These are phyloP conservation scores for Rubus parviflorus DNA, from an alignment of 306 rosid genomes.

Conservation along the genomic window DNA sequence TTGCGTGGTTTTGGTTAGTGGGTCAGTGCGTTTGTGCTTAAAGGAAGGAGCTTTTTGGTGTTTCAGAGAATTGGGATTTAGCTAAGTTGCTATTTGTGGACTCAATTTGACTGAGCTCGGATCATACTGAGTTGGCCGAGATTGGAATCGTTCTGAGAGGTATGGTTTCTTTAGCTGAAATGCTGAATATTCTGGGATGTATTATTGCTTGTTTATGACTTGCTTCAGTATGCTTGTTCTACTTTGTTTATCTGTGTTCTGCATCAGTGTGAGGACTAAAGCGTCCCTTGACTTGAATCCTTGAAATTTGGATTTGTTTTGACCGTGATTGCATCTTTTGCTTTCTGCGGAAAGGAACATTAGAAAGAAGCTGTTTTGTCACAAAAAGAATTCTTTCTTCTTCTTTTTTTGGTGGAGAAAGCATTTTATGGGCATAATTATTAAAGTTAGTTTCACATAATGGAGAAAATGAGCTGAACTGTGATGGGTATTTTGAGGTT, in stretches of 20 bases:
- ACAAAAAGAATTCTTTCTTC: neutral
- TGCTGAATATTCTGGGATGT: constrained; percentile 38
- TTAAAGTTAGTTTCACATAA: constrained; percentile 9
- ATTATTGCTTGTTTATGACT: constrained; percentile 26
- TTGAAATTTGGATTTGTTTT: constrained; percentile 7
- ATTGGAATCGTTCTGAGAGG: constrained; percentile 45
- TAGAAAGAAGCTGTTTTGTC: constrained; percentile 8
- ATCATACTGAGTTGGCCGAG: constrained; percentile 47
- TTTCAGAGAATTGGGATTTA: constrained; percentile 29
- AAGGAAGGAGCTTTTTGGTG: constrained; percentile 31
- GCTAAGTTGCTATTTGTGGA: constrained; percentile 33
- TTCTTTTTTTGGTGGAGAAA: neutral
- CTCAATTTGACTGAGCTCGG: constrained; percentile 38
- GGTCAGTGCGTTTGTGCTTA: constrained; percentile 22
- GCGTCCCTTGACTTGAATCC: constrained; percentile 8
- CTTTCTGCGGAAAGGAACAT: constrained; percentile 18
- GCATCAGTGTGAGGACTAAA: constrained; percentile 5
- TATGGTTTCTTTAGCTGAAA: constrained; percentile 34
- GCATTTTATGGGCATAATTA: neutral
- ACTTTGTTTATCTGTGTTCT: constrained; percentile 13
- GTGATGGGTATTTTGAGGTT: constrained; percentile 11
- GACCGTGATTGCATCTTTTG: constrained; percentile 13
- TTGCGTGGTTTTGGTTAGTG: constrained; percentile 31
- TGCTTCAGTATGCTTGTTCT: neutral
- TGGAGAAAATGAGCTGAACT: constrained; percentile 19